phyloP scores from a whole-genome alignment of 495 filamentous ascomycete species.

The Chaetomidium leptoderma region DNA sequence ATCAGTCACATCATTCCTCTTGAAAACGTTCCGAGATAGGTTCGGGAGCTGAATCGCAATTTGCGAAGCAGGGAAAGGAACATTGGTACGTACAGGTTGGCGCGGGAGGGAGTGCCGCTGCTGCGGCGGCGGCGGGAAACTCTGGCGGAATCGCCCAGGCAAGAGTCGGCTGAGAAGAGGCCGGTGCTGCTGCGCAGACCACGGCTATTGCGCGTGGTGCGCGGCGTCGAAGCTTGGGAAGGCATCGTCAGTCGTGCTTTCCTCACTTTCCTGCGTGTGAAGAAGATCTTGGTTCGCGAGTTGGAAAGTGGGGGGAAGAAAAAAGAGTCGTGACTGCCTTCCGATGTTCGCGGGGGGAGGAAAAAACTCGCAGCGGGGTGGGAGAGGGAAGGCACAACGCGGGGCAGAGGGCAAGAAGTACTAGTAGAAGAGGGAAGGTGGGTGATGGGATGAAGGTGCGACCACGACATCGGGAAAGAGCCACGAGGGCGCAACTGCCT shows the following conservation, averaged over 20 bases:
- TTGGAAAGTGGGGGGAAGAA: background rate
- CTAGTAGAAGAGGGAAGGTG: background rate
- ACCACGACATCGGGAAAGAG: background rate
- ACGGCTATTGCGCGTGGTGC: slow-evolving; percentile 29
- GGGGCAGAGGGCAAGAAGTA: background rate
- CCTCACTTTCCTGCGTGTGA: background rate
- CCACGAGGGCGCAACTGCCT: background rate
- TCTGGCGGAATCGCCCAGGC: slow-evolving; percentile 5
- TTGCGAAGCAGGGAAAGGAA: background rate
- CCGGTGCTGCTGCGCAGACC: slow-evolving; percentile 17
- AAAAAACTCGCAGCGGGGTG: background rate
- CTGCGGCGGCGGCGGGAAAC: background rate
- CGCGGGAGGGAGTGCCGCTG: background rate
- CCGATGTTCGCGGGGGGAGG: background rate
- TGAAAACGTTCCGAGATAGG: background rate
- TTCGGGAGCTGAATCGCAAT: background rate
- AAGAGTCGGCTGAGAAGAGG: background rate
- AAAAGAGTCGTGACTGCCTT: background rate
- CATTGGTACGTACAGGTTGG: background rate
- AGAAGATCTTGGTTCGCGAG: background rate
- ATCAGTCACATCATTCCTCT: background rate
- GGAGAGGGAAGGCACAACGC: background rate
- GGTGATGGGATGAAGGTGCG: background rate
- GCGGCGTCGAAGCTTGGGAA: slow-evolving; percentile 22
- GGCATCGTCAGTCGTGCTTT: slow-evolving; percentile 22